Evolutionary conservation across 805 yeast genomes (phyloP).

Genomic region (Candida mattraensis): DNA sequence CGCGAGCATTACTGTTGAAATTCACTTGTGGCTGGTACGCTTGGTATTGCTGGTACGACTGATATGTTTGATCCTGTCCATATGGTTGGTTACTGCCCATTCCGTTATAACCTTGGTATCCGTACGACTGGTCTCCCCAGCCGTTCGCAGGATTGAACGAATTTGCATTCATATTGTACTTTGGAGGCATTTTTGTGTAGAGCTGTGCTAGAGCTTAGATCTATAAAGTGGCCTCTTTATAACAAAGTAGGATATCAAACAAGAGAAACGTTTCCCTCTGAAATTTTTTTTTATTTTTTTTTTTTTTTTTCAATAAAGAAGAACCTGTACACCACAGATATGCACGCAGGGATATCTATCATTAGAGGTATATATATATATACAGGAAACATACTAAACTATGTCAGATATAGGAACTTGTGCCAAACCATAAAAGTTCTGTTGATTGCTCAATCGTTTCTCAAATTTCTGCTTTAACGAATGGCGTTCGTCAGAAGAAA

Average conservation of each 20-base stretch:
- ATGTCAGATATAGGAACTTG: conserved; percentile 16
- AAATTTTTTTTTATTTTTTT: conserved; percentile 2
- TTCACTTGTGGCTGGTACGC: conserved; percentile 2
- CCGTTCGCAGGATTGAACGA: conserved; percentile 32
- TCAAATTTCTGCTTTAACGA: conserved; percentile 12
- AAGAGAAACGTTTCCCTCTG: conserved; percentile 8
- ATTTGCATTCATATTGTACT: conserved; percentile 37
- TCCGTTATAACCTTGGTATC: conserved; percentile 29
- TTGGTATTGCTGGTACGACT: conserved; percentile 1
- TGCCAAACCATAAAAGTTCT: conserved; percentile 17
- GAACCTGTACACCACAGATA: conserved; percentile 8
- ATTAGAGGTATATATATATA: conserved; percentile 1
- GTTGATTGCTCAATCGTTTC: conserved; percentile 6
- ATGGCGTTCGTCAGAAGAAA: conserved; percentile 10
- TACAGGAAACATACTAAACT: conserved; percentile 7
- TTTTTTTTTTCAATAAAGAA: conserved; percentile 5
- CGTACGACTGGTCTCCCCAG: conserved; percentile 19
- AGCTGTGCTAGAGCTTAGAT: neutral
- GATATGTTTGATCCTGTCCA: conserved; percentile 13
- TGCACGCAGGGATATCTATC: conserved; percentile 1
- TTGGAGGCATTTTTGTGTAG: conserved; percentile 38
- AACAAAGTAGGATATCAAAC: neutral
- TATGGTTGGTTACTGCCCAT: conserved; percentile 22
- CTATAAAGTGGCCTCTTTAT: neutral
- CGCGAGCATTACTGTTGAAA: conserved; percentile 13